Conservation (phyloP, 164 flowering plant species). For the Echeveria elegans region DNA sequence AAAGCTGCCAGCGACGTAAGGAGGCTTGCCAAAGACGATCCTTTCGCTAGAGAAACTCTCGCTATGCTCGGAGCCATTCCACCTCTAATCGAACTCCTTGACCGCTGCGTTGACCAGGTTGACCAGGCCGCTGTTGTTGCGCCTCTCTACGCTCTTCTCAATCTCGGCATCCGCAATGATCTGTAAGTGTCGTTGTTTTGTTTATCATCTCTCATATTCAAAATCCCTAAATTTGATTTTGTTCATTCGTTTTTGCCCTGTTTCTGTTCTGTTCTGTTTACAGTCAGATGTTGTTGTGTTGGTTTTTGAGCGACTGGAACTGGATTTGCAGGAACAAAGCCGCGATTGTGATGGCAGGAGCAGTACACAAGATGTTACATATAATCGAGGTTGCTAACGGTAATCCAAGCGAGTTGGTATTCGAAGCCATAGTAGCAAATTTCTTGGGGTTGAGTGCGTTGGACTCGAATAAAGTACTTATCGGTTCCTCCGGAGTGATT, state of each 20-base stretch:
- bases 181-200: conserved; percentile 43
- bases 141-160: conserved; percentile 83
- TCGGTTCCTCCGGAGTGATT: conserved; percentile 84
- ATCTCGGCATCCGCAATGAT: conserved; percentile 76
- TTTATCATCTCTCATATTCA: too few relatives aligned
- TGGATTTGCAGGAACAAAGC: conserved; percentile 70
- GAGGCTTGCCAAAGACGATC: conserved; percentile 58
- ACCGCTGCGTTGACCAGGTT: conserved; percentile 22
- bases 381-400: conserved; percentile 30
- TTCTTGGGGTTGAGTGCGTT: conserved; percentile 89
- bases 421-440: conserved; percentile 82
- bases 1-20: conserved; percentile 37
- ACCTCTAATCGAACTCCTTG: conserved; percentile 68
- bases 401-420: conserved; percentile 17
- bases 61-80: conserved; percentile 97
- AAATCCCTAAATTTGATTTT: too few relatives aligned
- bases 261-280: background rate
- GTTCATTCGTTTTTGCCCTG: too few relatives aligned
- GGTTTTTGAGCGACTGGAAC: too few relatives aligned
- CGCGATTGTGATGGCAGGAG: conserved; percentile 93
- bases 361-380: conserved; percentile 79
- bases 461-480: conserved; percentile 69
- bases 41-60: conserved; percentile 56
- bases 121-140: conserved; percentile 46
- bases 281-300: too few relatives aligned